Conservation (phyloP, 164 flowering plant species). For the Berberis vulgaris region DNA sequence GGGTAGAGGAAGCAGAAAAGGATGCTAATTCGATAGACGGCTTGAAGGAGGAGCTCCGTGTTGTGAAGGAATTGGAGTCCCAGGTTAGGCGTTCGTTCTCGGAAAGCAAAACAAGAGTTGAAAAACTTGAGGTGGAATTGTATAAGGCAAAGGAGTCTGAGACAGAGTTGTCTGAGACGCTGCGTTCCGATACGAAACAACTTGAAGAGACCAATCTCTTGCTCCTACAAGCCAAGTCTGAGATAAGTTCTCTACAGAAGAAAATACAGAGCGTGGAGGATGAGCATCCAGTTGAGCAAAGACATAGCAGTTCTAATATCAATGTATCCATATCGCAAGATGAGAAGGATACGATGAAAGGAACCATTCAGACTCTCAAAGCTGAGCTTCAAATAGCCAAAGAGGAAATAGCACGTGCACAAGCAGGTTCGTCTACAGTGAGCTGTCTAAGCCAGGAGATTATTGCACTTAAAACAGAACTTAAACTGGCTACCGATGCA, state of each 20-base stretch:
- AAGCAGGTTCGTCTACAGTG: slow-evolving; percentile 8
- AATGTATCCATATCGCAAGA: slow-evolving; percentile 7
- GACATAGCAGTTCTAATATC: not conserved
- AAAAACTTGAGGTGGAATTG: slow-evolving; percentile 32
- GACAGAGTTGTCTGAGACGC: slow-evolving; percentile 25
- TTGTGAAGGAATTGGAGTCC: slow-evolving; percentile 21
- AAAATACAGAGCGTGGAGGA: slow-evolving; percentile 22
- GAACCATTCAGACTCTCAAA: slow-evolving; percentile 24
- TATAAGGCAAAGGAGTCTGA: slow-evolving; percentile 39
- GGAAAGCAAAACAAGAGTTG: slow-evolving; percentile 20
- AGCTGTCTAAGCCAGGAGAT: slow-evolving; percentile 26
- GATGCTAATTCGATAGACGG: slow-evolving; percentile 9
- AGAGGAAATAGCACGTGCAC: slow-evolving; percentile 26
- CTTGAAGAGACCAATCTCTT: slow-evolving; percentile 47
- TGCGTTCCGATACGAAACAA: slow-evolving; percentile 38
- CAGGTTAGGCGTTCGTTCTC: slow-evolving; percentile 11
- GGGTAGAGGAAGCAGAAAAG: slow-evolving; percentile 17
- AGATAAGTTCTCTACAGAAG: slow-evolving; percentile 26
- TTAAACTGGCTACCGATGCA: slow-evolving; percentile 49
- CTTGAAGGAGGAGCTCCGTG: slow-evolving; percentile 26
- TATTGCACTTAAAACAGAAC: slow-evolving; percentile 33
- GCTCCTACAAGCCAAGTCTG: slow-evolving; percentile 51
- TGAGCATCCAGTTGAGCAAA: slow-evolving; percentile 9
- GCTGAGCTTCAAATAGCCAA: slow-evolving; percentile 28
- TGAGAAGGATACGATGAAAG: slow-evolving; percentile 6